Evolutionary conservation across 2,329 filamentous ascomycete genomes (phyloP), one percentile per base, ranked within the genome.

Genomic region (Atkinsonella hypoxylon): DNA sequence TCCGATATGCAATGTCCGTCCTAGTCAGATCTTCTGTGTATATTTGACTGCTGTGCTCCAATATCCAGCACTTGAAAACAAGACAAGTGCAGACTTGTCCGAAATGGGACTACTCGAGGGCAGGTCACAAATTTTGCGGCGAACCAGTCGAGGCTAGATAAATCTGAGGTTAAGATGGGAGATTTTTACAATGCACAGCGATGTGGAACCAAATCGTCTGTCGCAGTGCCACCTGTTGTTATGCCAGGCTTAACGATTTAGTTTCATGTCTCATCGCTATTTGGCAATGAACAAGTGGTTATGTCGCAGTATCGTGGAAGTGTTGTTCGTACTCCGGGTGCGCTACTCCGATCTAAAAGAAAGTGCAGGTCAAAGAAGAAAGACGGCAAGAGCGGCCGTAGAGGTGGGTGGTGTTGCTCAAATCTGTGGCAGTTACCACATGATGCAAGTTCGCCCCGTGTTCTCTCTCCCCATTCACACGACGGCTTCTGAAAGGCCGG

Each of bases 1-100:
- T 48, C 45, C 43, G 54, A 53, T 50, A 43, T 60, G 58, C 60
- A 66, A 64, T 63, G 55, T 36, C 47, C n/a, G 20, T 5, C 34
- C n/a, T 42, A 51, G 48, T 53, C 44, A 43, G 46, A 40, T 48
- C 15, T 36, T 36, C 43, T 41, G 41, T 48, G 22, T 38, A 32
- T 38, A 48, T 51, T 48, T 43, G 38, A 36, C 26, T 42, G 46
- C n/a, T 43, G 17, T 15, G 20, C 41, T 34, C 44, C 49, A 17
- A 36, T 47, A 32, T 36, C 31, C 36, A 50, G 41, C 32, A 42
- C 13, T 8, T 13, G 32, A 46, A n/a, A 32, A 20, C 43, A 32
- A n/a, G 18, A 20, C 48, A 32, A 32, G 31, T 17, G 32, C 20
- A 26, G 36, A 31, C 32, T 40, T 30, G 41, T 39, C 20, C 30